Percentiles rank a stretch among this genome's conserved stretches.
These are phyloP conservation scores for Sequoiadendron giganteum DNA, from an alignment of 75 land plant species.

Conservation along the genomic window DNA sequence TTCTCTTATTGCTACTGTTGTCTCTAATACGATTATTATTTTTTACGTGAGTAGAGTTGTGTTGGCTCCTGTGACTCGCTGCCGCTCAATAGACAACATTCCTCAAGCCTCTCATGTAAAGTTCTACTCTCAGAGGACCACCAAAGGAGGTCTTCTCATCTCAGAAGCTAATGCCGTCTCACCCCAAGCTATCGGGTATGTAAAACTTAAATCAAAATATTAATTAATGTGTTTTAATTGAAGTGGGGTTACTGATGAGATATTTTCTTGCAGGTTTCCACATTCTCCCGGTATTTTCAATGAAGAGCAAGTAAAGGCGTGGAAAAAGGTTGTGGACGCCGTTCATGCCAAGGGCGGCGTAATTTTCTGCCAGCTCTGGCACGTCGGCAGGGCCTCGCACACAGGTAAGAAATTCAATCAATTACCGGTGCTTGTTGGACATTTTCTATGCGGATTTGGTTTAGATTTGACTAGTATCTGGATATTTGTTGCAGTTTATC, in stretches of 20 bases:
- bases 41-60: constrained; percentile 14
- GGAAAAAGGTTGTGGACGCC: constrained; percentile 75
- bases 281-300: constrained; percentile 67
- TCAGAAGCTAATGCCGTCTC: constrained; percentile 21
- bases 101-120: constrained; percentile 17
- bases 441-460: not conserved
- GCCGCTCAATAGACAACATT: constrained; percentile 23
- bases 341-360: constrained; percentile 71
- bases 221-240: not conserved
- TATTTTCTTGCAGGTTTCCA: constrained; percentile 45
- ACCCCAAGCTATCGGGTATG: constrained; percentile 7
- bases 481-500: constrained; percentile 40
- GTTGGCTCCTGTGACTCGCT: constrained; percentile 36
- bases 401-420: constrained; percentile 22
- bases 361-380: constrained; percentile 84
- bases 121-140: constrained; percentile 27
- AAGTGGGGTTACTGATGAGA: not conserved
- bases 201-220: not conserved
- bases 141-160: constrained; percentile 31
- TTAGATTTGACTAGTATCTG: not conserved
- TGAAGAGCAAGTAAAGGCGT: constrained; percentile 64
- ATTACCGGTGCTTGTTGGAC: not conserved
- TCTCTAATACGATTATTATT: not conserved
- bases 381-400: constrained; percentile 68
- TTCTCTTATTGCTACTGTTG: too few relatives aligned